Base-by-base conservation (phyloP, 2,329 filamentous ascomycete genomes). In the Phoma sp. region DNA sequence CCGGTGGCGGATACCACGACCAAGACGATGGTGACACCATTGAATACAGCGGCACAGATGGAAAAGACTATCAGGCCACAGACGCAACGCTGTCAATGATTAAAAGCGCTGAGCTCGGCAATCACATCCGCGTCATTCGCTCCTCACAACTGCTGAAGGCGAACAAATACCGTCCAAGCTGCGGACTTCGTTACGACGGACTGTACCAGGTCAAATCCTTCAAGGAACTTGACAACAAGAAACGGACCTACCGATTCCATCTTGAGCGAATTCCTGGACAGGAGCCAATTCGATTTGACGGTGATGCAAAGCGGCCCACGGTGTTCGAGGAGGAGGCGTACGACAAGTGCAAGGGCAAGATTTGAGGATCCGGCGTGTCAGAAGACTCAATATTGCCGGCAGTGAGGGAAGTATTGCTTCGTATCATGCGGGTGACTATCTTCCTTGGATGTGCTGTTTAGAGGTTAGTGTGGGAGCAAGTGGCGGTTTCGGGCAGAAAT, bases 111-210 rank as follows among this genome's bases (percentile, higher is more conserved):
- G 50, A 65, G 3, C 72, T 63, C 2, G 40, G 60, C 2, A 68
- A 74, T 2, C 66, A 76, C 2, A 76, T 87, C 3, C 76, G 85
- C 2, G 78, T 87, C 3, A 74, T 87, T 6, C 78, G 84, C 1
- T 80, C 79, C 0, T 62, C 68, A 4, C 77, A 80, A 17, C 67
- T 79, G 2, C 46, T 48, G 0, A 67, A 69, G 9, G 64, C 60
- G 1, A 78, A 78, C 17, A 57, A 51, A 0, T 83, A 78, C 48
- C 74, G 79, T 0, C 84, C 84, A 0, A 55, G 65, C 1, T 57
- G 72, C 9, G 84, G 84, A 0, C 74, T 83, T n/a, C 72, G 85
- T 2, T 86, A 86, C 47, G 84, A 87, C 65, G 85, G 84, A 0
- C 65, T 86, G 0, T 87, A 87, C 58, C 64, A 72, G 6, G 78